Evolutionary conservation across 805 yeast species (phyloP).

Genomic region (Ogataea trehalophila): DNA sequence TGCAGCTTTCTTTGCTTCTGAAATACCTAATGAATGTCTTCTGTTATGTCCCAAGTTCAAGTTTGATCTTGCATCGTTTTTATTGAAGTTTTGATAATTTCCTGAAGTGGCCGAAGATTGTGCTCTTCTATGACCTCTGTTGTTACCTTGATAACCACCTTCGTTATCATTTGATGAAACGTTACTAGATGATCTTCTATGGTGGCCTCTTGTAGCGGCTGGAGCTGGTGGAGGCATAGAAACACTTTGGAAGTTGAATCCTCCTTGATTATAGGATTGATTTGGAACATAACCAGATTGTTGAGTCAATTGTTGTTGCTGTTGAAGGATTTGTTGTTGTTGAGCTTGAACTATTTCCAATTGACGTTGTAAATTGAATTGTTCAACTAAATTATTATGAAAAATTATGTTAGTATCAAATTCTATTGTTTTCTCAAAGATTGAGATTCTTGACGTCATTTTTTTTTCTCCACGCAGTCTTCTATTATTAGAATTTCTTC

Average conservation of each 20-base stretch:
- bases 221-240: constrained; percentile 26
- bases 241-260: constrained; percentile 20
- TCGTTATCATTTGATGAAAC: constrained; percentile 13
- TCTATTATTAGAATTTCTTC: neutral
- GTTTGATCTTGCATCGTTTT: constrained; percentile 20
- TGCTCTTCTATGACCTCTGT: constrained; percentile 41
- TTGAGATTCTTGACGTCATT: neutral
- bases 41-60: constrained; percentile 68
- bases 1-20: constrained; percentile 96
- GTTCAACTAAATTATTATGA: constrained; percentile 52
- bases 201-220: constrained; percentile 27
- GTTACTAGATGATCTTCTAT: constrained; percentile 28
- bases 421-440: neutral
- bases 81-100: constrained; percentile 15
- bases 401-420: constrained; percentile 9
- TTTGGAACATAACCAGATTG: constrained; percentile 20
- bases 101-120: constrained; percentile 34
- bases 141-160: constrained; percentile 2
- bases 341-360: constrained; percentile 88
- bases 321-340: constrained; percentile 83
- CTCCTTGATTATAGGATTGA: constrained; percentile 10
- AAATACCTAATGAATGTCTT: constrained; percentile 86
- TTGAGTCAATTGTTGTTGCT: constrained; percentile 43
- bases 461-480: neutral
- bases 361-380: constrained; percentile 84